Base-by-base conservation (phyloP, 768 basidiomycete genomes). In the Boletus tomentosulus region DNA sequence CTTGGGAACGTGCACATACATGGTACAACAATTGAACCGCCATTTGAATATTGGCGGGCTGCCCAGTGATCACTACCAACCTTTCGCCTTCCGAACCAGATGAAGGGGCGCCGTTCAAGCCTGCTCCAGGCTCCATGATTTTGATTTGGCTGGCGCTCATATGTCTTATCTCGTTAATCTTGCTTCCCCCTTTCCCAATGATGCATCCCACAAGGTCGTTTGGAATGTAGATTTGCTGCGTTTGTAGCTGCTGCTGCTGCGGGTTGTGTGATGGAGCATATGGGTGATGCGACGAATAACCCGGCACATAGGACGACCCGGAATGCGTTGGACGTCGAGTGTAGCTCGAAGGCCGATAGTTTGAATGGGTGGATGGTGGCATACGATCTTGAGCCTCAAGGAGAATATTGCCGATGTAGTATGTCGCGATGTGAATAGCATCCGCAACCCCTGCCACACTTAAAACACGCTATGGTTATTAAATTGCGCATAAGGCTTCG, bases 361-460 rank as follows among this genome's bases (percentile, higher is more conserved):
- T 70, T 24, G 75, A 69, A 64, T 74, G 72, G 48, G 80, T 73
- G 53, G 84, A 75, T 48, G 89, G 77, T 4, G 89, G 89, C 81
- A 82, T 82, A 55, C 87, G 86, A 57, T 92, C 89, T 66, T 92
- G 87, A 6, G 92, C 87, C 69, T 97, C 93, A 61, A 96, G 88
- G 51, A 99, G 85, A 64, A 98, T 97, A 59, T 94, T 98, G 51
- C 97, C 97, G 57, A 99, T 95, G 71, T 99, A 98, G 74, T 98
- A 99, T 4, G 96, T 98, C 38, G 97, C 97, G 58, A 99, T 99
- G 71, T 99, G 97, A 54, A 99, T 94, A 30, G 97, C 97, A 69
- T 99, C 97, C 22, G 97, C 97, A 48, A 99, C 97, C 35, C 97
- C 97, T 24, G 96, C 93, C 35, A 98, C 96, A 61, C 94, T 97